Evolutionary conservation across 176 grass and related monocot genomes (phyloP), one percentile per base, ranked within the genome.

Genomic region (Paspalum notatum): DNA sequence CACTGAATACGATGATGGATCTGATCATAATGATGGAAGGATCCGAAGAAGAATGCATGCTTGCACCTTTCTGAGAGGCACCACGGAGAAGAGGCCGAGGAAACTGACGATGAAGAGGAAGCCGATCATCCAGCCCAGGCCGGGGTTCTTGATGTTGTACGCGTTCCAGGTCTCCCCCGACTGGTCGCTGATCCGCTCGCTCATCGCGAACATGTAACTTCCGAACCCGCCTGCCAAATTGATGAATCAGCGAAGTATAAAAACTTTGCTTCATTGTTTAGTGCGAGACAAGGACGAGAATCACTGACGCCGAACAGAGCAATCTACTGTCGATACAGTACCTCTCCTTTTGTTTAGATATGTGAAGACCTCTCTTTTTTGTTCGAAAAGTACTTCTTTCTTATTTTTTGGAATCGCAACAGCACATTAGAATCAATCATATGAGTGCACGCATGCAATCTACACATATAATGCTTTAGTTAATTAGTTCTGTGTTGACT

Each of bases 21-120:
- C 32, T 32, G 32, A 32, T 32, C 32, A 32, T 32, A 32, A 32
- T 32, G 32, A 32, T 32, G 32, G 32, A 32, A 32, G 32, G 32
- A 32, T 32, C n/a, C n/a, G n/a, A n/a, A n/a, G 32, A 32, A 32
- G 32, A 32, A 32, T 39, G 60, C 48, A 22, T 12, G 32, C 12
- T 8, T 1, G 1, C 32, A 67, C 89, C 89, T 91, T 91, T 39
- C 89, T 88, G 38, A 91, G 81, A 0, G 89, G 89, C 10, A 91
- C 85, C 1, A 88, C 82, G 2, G 89, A 82, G 60, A 88, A 88
- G 82, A 91, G 85, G 1, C 89, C 89, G 3, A 88, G 58, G 77
- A 91, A 91, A 26, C 89, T 91, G 82, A 91, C 82, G n/a, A 88
- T 69, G 82, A 82, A 91, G 56, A 91, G 85, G 85, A 85, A 91